Evolutionary conservation across 2,329 filamentous ascomycete species (phyloP).

Genomic region (Xylaria sp.): DNA sequence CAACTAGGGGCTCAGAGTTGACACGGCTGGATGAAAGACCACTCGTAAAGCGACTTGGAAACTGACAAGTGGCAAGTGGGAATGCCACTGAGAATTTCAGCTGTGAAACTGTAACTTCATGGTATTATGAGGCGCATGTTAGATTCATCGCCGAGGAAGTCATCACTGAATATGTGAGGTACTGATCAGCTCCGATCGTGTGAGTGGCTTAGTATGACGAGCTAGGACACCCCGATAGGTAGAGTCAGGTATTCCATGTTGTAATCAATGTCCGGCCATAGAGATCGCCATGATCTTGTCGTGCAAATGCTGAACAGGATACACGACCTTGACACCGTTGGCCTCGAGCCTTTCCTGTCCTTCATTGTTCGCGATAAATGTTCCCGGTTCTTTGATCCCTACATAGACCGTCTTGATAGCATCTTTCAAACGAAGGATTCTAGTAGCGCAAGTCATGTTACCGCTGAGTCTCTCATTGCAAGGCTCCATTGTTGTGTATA

Average conservation of each 20-base stretch:
- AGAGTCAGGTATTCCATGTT: neutral
- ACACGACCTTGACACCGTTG: neutral
- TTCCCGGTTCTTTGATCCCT: slow-evolving; percentile 4
- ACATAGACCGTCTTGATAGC: slow-evolving; percentile 8
- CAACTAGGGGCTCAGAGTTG: no score
- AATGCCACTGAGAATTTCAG: neutral
- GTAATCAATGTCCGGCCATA: neutral
- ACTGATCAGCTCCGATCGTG: neutral
- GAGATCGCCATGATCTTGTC: neutral
- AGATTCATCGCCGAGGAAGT: neutral
- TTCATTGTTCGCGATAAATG: slow-evolving; percentile 1
- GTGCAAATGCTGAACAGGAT: neutral
- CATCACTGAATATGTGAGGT: no score
- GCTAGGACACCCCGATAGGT: neutral
- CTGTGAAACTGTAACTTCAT: neutral
- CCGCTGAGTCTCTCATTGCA: slow-evolving; percentile 5
- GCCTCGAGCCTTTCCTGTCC: slow-evolving; percentile 2
- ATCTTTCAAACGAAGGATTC: neutral
- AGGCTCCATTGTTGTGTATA: slow-evolving; percentile 1
- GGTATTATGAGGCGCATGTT: neutral
- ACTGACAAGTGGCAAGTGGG: neutral
- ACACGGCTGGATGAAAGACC: no score
- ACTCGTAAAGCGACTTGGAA: no score
- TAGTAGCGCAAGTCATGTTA: neutral
- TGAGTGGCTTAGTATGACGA: neutral